Evolutionary conservation across 345 rosid species (phyloP), one percentile per base, ranked within the genome.

Genomic region (Eucalyptus decipiens): DNA sequence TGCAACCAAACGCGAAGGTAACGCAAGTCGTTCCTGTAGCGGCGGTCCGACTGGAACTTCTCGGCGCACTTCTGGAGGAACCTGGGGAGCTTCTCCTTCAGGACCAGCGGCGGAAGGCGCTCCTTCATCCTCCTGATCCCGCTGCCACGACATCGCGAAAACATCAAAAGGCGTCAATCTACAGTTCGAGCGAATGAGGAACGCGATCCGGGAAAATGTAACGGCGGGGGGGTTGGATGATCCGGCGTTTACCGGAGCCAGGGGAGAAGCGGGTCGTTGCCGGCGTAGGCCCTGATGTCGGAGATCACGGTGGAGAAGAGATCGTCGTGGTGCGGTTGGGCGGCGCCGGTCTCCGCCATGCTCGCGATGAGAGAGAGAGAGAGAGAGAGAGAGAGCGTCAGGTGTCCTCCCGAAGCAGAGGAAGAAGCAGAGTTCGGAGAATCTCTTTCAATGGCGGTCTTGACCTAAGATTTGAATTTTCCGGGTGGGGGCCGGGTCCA

Each of bases 1-100:
- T 95, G 96, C 88, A 97, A 91, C 99, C 99, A 97, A 88, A 97
- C 95, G 86, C 98, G 98, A 89, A 97, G 90, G 90, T 96, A 97
- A 7, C 99, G 98, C 48, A 92, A 90, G 92, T 97, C 99, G 89
- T 97, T 94, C 87, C 89, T 90, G 89, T 97, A 97, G 89, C 96
- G 96, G 23, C 95, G 93, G 90, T 97, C 98, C 45, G 96, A 92
- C 89, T 95, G 94, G 91, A 97, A 97, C 2, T 94, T 90, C 92
- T 93, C 95, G 18, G 95, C 90, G 87, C 99, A 97, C 92, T 95
- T 97, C 91, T 97, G 98, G 80, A 97, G 88, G 89, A 97, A 97
- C 69, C 99, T 93, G 62, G 99, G 99, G 86, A 97, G 93, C 95
- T 97, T 97, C 93, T 94, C 96, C 67, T 91, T 92, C 90, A 96